These are phyloP conservation scores for Leccinum pellstonianum DNA, from an alignment of 768 basidiomycete species.

Conservation along the genomic window DNA sequence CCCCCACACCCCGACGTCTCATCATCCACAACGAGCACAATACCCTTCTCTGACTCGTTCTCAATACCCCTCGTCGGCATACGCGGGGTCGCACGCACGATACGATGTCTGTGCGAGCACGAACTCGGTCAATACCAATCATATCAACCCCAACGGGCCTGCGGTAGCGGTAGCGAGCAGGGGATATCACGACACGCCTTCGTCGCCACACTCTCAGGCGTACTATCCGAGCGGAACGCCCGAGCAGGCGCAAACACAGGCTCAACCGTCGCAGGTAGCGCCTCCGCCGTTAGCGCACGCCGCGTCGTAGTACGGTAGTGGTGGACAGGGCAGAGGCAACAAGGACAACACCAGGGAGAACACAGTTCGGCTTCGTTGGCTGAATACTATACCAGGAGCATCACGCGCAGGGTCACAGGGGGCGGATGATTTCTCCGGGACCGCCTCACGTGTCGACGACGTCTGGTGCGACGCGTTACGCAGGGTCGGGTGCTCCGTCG, in stretches of 20 bases:
- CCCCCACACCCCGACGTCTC: slow-evolving; percentile 15
- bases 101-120: slow-evolving; percentile 29
- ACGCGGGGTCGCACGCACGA: slow-evolving; percentile 28
- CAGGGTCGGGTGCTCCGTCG: no score
- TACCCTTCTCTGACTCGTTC: slow-evolving; percentile 27
- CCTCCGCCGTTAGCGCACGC: slow-evolving; percentile 20
- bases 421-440: slow-evolving; percentile 21
- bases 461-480: no score
- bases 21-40: slow-evolving; percentile 26
- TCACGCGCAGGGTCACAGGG: slow-evolving; percentile 8
- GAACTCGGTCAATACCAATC: slow-evolving; percentile 15
- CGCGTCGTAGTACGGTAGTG: slow-evolving; percentile 23
- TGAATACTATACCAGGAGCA: slow-evolving; percentile 25
- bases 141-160: slow-evolving; percentile 7
- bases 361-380: slow-evolving; percentile 21
- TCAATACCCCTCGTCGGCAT: slow-evolving; percentile 25
- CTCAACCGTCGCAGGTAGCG: slow-evolving; percentile 17
- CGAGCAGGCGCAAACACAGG: slow-evolving; percentile 10
- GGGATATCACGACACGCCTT: slow-evolving; percentile 27
- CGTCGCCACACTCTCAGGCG: slow-evolving; percentile 12
- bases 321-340: slow-evolving; percentile 13
- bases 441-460: not conserved
- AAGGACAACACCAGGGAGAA: not conserved
- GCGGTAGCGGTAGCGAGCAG: slow-evolving; percentile 10
- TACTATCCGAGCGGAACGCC: no score